Evolutionary conservation across 2,329 filamentous ascomycete genomes (phyloP), one percentile per base, ranked within the genome.

Genomic region (Beauveria asiatica): DNA sequence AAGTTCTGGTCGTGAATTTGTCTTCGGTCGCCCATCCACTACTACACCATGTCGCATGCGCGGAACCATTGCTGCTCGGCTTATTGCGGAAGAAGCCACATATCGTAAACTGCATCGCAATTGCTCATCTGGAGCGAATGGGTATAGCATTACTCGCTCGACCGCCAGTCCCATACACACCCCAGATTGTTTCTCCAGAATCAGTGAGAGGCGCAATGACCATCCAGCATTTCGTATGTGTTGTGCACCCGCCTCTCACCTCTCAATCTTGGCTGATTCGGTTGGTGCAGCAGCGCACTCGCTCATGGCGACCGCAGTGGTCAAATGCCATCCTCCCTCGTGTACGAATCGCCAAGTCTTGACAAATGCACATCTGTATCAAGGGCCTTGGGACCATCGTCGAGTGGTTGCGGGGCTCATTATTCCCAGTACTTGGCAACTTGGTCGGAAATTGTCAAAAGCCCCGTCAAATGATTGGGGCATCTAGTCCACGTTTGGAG

Each of bases 401-500:
- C 7, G 23, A 57, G 19, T 48, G 19, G 16, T 11, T 10, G 30
- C 19, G 54, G 30, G 44, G 54, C 13, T 42, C 42, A 42, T 30
- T 9, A 11, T 21, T 56, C 13, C 39, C 6, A n/a, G 17, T 30
- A 49, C 10, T 21, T 53, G 11, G 33, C 33, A 16, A 41, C 50
- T 19, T 17, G 25, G 54, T 23, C 71, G 70, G 68, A 71, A 70
- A 44, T 53, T 33, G 49, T 46, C 49, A 13, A 48, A 11, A 46
- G 25, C 53, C 58, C 48, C 27, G 17, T 60, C 30, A n/a, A 51
- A 57, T 51, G 48, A 57, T 37, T 61, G 46, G 59, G 50, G 16
- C 54, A 39, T 49, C 56, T 45, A 59, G 56, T 46, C 48, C 56
- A n/a, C 23, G 7, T 51, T 33, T 13, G 56, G 21, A 13, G 56